Evolutionary conservation across 2,329 filamentous ascomycete genomes (phyloP).

Genomic region (Cephalotrichum gorgonifer): DNA sequence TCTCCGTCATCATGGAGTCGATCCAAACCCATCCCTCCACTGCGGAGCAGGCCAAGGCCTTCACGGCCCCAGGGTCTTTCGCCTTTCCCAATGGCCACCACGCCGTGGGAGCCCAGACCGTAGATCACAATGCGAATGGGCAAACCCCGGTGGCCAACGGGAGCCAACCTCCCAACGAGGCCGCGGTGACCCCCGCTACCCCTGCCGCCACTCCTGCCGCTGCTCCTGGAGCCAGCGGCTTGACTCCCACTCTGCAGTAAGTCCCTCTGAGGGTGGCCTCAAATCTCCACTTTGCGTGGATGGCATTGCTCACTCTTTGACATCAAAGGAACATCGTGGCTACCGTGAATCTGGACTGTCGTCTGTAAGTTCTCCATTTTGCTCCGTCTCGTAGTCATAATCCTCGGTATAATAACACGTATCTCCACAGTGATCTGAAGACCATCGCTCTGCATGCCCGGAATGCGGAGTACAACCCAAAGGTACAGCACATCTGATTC

Average conservation of each 20-base stretch:
- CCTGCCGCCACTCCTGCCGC: constrained; percentile 86
- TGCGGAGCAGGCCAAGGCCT: constrained; percentile 88
- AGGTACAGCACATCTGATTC: constrained; percentile 46
- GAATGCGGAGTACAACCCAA: constrained; percentile 97
- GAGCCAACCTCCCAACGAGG: constrained; percentile 53
- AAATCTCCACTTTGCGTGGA: constrained; percentile 26
- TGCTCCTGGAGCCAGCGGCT: constrained; percentile 72
- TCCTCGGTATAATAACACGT: background rate
- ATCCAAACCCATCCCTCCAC: constrained; percentile 87
- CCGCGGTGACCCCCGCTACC: constrained; percentile 78
- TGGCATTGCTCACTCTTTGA: constrained; percentile 25
- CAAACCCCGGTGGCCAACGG: constrained; percentile 35
- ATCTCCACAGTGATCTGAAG: constrained; percentile 61
- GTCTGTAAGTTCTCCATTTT: constrained; percentile 36
- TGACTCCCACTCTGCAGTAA: constrained; percentile 91
- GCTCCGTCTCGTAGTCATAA: background rate
- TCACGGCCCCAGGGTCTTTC: constrained; percentile 84
- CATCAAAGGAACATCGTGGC: constrained; percentile 95
- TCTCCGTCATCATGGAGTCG: constrained; percentile 61
- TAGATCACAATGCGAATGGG: constrained; percentile 27
- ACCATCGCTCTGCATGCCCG: constrained; percentile 96
- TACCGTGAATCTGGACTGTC: constrained; percentile 96
- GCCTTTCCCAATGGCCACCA: constrained; percentile 80
- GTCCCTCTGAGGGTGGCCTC: constrained; percentile 37
- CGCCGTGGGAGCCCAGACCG: constrained; percentile 69